phyloP scores from a whole-genome alignment of 441 rosid genomes.

The Eutrema salsugineum region DNA sequence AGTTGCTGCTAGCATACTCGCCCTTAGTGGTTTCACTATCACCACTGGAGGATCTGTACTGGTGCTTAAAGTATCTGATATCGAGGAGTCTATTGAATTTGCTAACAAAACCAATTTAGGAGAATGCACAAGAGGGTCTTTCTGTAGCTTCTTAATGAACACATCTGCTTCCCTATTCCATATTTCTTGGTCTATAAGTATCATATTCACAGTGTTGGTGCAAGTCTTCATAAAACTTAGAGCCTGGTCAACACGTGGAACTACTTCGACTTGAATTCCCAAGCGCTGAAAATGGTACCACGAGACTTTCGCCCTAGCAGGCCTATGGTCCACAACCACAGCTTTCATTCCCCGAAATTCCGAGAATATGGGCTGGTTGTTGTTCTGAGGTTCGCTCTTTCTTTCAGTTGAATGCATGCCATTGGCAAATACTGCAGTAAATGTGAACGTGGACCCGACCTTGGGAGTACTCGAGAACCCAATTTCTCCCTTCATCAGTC shows the following conservation, averaged over 20 bases:
- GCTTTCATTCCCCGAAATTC: conserved; percentile 74
- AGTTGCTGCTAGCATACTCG: conserved; percentile 81
- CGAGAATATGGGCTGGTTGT: conserved; percentile 38
- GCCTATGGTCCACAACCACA: conserved; percentile 66
- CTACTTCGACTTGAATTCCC: conserved; percentile 62
- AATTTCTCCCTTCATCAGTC: conserved; percentile 85
- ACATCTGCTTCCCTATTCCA: conserved; percentile 63
- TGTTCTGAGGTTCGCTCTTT: conserved; percentile 46
- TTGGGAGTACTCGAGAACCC: conserved; percentile 76
- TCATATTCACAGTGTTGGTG: conserved; percentile 39
- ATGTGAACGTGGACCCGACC: conserved; percentile 82
- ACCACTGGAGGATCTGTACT: conserved; percentile 39
- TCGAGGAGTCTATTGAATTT: conserved; percentile 43
- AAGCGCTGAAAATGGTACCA: conserved; percentile 78
- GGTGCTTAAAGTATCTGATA: conserved; percentile 14
- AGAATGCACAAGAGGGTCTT: conserved; percentile 29
- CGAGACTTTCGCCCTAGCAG: conserved; percentile 68
- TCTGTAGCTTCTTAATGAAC: conserved; percentile 38
- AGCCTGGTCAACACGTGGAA: conserved; percentile 51
- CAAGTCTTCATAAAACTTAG: conserved; percentile 35
- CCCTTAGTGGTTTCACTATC: conserved; percentile 83
- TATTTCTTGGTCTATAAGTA: conserved; percentile 80
- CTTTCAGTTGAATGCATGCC: conserved; percentile 42
- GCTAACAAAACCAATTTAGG: conserved; percentile 62
- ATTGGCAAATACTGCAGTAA: conserved; percentile 69